Base-by-base conservation (phyloP, 176 grass and related monocot genomes). In the Carex pumila region DNA sequence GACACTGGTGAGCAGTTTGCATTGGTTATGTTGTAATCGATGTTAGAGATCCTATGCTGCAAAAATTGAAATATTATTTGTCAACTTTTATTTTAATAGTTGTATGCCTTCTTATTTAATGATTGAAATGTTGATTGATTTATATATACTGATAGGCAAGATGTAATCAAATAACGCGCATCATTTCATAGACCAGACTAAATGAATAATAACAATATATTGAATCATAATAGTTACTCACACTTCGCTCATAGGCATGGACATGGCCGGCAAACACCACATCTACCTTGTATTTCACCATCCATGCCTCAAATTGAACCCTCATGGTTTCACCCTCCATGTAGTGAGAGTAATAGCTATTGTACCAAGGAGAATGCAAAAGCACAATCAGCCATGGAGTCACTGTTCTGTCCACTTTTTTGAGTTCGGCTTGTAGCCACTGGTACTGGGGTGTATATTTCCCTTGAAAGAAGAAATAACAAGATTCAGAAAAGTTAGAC, bases 291-390 rank as follows among this genome's bases (percentile, higher is more conserved):
- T 91, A 81, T 71, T 85, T 6, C n/a, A 92, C 88, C 61, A 94
- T 71, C 92, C 92, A 94, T 18, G 31, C 31, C 81, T 94, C 92
- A 71, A 87, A 94, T 85, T 86, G 79, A 2, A 94, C 90, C 7
- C 92, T 85, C 92, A 94, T 94, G 41, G 88, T 83, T 84, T 94
- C 92, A 0, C 92, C 92, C 65, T 92, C 92, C 90, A 94, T 90
- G 62, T 90, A 94, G 79, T 94, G 92, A 75, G 87, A 94, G 12
- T 45, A 81, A 37, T 91, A 86, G 84, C 57, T 90, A 77, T 81
- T 94, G 81, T 94, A 94, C 92, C 92, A 94, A 4, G 90, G 92
- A 0, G 90, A 88, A 62, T 94, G 92, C 79, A 94, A 4, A 34
- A 81, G 37, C 0, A 94, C 88, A 45, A 94, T 58, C 81, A 94